Base-by-base conservation (phyloP, 805 yeast genomes). In the Danielozyma ontarioensis region DNA sequence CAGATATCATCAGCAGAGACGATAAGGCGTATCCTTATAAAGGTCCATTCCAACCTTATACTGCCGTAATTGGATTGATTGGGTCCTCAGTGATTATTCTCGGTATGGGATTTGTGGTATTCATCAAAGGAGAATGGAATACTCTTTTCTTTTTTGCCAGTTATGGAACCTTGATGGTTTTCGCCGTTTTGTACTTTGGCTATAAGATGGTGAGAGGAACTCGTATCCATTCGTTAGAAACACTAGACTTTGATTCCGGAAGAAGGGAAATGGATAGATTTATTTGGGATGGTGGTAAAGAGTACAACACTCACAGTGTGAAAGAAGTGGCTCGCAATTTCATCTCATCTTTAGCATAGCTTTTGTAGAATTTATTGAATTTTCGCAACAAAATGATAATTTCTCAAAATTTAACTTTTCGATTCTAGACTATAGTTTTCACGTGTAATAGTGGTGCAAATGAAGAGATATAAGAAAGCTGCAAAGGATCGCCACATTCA, bases 191-290 rank as follows among this genome's bases (percentile, higher is more conserved):
- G 25, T 82, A 72, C 45, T 13, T 66, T 19, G 72, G 76, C 1
- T 80, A 81, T 56, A 79, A 78, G 48, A 27, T 77, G 1, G 49
- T 78, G 12, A 72, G 77, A 37, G 76, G 85, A 7, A 78, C 89
- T 2, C 72, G 76, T 41, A 62, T 80, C 8, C 83, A 78, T 33
- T 70, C 84, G 31, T 59, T 84, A 29, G 89, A 83, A 44, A 80
- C 83, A 29, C 53, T 86, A 39, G 95, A 87, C 54, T 71, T 83
- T 51, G 95, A 87, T 54, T 73, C 86, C 0, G 95, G 95, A 2
- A 65, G 95, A 46, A 69, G 93, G 32, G 95, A 86, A 52, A 76
- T 80, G 59, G 96, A 87, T 56, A 64, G 87, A 31, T 74, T 74
- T 41, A 76, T 79, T 15, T 85, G 95, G 94, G 86, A 80, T 44